phyloP scores from a whole-genome alignment of 148 eudicot genomes.

The Camellia sinensis region DNA sequence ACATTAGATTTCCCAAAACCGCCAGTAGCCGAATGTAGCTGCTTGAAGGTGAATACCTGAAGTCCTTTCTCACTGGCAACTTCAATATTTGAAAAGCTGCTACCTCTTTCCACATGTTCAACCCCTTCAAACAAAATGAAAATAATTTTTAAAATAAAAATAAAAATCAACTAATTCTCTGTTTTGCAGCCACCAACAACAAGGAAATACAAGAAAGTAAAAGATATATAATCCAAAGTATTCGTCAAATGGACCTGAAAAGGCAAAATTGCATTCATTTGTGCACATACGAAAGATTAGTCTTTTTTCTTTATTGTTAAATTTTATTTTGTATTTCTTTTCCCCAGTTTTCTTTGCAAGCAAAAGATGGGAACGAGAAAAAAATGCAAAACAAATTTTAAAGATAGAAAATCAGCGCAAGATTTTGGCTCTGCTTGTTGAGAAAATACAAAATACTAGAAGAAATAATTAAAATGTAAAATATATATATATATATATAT shows the following conservation, averaged over 20 bases:
- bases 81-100: constrained; percentile 36
- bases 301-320: not conserved
- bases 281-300: not conserved
- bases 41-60: constrained; percentile 78
- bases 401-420: not conserved
- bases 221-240: not conserved
- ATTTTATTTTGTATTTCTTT: not conserved
- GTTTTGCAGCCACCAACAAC: not conserved
- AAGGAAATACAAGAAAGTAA: not conserved
- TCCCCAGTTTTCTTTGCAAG: not conserved
- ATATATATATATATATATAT: not conserved
- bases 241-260: not conserved
- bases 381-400: not conserved
- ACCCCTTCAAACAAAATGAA: constrained; percentile 39
- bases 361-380: not conserved
- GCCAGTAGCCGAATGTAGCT: constrained; percentile 79
- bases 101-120: constrained; percentile 48
- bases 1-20: constrained; percentile 88
- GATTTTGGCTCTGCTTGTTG: not conserved
- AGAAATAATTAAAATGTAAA: not conserved
- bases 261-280: not conserved
- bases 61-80: constrained; percentile 69
- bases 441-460: not conserved
- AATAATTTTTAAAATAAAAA: constrained; percentile 20
- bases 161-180: not conserved